Conservation (phyloP, 495 filamentous ascomycete genomes). For the Aspergillus panamensis region DNA sequence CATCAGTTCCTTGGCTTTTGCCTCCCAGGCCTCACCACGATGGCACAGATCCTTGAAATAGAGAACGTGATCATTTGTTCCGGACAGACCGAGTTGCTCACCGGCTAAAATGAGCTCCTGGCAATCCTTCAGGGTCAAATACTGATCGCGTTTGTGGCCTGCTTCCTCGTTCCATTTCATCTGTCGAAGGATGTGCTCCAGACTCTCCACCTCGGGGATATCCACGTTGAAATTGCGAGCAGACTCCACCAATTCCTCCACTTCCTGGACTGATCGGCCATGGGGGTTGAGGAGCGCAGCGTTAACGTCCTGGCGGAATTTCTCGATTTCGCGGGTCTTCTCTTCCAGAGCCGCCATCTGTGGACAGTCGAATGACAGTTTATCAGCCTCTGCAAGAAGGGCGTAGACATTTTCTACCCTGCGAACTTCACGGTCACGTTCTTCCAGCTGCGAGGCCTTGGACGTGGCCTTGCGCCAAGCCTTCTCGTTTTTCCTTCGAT, state of each 20-base stretch:
- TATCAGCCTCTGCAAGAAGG: slow-evolving; percentile 78
- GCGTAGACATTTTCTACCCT: slow-evolving; percentile 86
- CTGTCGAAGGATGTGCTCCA: slow-evolving; percentile 77
- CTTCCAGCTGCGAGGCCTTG: slow-evolving; percentile 78
- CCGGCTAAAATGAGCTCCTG: slow-evolving; percentile 72
- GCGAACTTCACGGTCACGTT: slow-evolving; percentile 82
- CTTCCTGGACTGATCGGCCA: slow-evolving; percentile 61
- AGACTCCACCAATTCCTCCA: slow-evolving; percentile 84
- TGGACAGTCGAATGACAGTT: slow-evolving; percentile 89
- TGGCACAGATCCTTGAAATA: slow-evolving; percentile 71
- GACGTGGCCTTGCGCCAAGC: slow-evolving; percentile 77
- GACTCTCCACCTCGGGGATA: slow-evolving; percentile 82
- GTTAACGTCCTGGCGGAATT: slow-evolving; percentile 77
- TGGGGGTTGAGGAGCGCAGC: slow-evolving; percentile 60
- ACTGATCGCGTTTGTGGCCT: slow-evolving; percentile 55
- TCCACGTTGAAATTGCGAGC: slow-evolving; percentile 91
- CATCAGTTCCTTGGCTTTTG: slow-evolving; percentile 91
- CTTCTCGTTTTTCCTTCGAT: slow-evolving; percentile 95
- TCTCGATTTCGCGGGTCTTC: slow-evolving; percentile 79
- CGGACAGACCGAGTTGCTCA: slow-evolving; percentile 67
- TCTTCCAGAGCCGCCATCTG: slow-evolving; percentile 87
- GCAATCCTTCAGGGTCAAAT: slow-evolving; percentile 72
- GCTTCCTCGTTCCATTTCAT: slow-evolving; percentile 86
- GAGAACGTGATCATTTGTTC: slow-evolving; percentile 70
- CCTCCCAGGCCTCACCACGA: slow-evolving; percentile 83